Evolutionary conservation across 1,284 basidiomycete species (phyloP), one percentile per base, ranked within the genome.

Genomic region (Microbotryum silenes-acaulis): DNA sequence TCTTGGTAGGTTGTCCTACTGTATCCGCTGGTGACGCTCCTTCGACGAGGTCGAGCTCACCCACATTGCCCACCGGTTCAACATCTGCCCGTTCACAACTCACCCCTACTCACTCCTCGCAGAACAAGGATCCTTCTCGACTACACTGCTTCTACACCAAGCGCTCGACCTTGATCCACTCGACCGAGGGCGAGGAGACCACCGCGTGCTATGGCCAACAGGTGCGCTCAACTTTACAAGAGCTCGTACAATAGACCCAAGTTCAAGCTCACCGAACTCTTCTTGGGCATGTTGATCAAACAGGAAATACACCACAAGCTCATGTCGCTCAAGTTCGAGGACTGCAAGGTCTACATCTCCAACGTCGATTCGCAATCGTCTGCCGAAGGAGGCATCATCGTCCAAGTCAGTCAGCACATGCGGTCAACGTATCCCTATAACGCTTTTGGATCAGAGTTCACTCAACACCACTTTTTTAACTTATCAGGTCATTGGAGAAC

Each of bases 141-240:
- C 84, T 98, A 70, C 94, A 98, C 79, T 94, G 92, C 79, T 98
- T 98, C 81, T 99, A 98, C 82, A 97, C 88, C 75, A 97, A 97
- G 83, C 84, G 85, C 72, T 97, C 92, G 57, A 97, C 94, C 70
- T 94, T 93, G 79, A 89, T 89, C 75, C 92, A 96, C 77, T 91
- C 91, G 60, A 89, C 88, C 62, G 92, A 96, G 80, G 96, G 93
- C 61, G 92, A 96, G 78, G 94, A 97, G 59, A 79, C 82, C 61
- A 85, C 85, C 70, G 82, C 90, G 44, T 90, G 87, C 79, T 89
- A 85, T 71, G 94, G 94, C 59, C 94, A 98, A 79, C 86, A 89
- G 83, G 91, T 92, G 65, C 68, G 27, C 37, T 23, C 9, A 21
- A 29, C 14, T 21, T 2, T 3, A n/a, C 20, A 27, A 20, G 21